Conservation (phyloP, 2,329 filamentous ascomycete species). For the Ascochyta lentis region DNA sequence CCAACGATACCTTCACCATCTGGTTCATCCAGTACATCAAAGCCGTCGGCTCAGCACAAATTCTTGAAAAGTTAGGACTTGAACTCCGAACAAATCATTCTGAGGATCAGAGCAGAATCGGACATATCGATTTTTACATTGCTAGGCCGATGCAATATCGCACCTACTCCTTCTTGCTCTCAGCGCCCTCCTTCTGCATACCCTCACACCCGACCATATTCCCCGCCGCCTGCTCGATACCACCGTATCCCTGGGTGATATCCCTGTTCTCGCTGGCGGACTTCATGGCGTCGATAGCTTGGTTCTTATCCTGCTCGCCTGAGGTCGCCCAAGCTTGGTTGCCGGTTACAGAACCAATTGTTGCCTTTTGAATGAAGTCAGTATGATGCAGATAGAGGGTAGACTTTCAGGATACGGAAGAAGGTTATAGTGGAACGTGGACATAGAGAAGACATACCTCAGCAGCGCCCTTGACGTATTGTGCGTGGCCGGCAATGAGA, state of each 20-base stretch:
- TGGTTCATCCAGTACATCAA: background rate
- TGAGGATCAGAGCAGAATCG: background rate
- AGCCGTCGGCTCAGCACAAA: background rate
- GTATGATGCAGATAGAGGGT: background rate
- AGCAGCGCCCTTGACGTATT: constrained; percentile 72
- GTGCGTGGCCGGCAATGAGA: constrained; percentile 68
- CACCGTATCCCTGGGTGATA: constrained; percentile 63
- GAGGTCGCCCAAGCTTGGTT: constrained; percentile 68
- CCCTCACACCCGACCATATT: constrained; percentile 71
- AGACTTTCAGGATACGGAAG: background rate
- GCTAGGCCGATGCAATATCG: background rate
- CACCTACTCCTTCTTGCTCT: constrained; percentile 36
- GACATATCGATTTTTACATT: background rate
- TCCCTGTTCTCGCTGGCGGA: constrained; percentile 64
- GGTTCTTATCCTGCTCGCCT: constrained; percentile 68
- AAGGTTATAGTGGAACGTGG: background rate
- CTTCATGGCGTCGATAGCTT: constrained; percentile 69
- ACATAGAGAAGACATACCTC: constrained; percentile 57
- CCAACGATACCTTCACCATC: background rate
- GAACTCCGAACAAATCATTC: too few relatives aligned
- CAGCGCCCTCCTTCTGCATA: constrained; percentile 60
- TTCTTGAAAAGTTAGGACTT: too few relatives aligned
- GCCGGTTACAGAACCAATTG: constrained; percentile 67
- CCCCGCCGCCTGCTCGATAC: constrained; percentile 69
- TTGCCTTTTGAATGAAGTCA: constrained; percentile 51